These are phyloP conservation scores for Colletotrichum sp. DNA, from an alignment of 2,329 filamentous ascomycete genomes.

Conservation along the genomic window DNA sequence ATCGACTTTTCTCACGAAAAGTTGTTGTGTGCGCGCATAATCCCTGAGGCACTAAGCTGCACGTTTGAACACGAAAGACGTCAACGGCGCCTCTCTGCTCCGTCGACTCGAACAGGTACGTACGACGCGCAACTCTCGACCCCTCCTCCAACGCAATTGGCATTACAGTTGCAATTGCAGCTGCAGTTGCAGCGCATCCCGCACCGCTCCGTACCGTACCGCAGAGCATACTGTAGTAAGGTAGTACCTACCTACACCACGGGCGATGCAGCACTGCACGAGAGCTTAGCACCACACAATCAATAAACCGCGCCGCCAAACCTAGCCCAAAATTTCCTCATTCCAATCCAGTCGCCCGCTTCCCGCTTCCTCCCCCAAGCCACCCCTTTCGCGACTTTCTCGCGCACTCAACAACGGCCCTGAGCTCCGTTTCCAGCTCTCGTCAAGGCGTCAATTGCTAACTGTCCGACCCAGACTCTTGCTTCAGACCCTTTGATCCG, in stretches of 20 bases:
- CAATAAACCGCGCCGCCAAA: not conserved
- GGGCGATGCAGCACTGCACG: not conserved
- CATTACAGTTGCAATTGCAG: not conserved
- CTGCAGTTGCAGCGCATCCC: not conserved
- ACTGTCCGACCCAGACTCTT: not conserved
- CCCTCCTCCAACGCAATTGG: conserved; percentile 11
- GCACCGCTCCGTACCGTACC: not conserved
- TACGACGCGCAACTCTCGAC: not conserved
- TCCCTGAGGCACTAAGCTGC: not conserved
- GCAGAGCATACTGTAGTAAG: not conserved
- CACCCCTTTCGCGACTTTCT: not conserved
- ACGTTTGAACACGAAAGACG: not conserved
- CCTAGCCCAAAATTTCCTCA: conserved; percentile 6
- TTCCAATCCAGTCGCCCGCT: not conserved
- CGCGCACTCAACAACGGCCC: not conserved
- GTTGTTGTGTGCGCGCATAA: not conserved
- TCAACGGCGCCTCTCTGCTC: conserved; percentile 9
- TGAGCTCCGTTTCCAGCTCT: not conserved
- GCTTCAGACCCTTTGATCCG: not conserved
- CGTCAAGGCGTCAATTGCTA: conserved; percentile 3
- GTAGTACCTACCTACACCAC: not conserved
- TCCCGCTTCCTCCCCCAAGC: not conserved
- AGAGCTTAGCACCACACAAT: not conserved
- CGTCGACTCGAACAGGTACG: not conserved
- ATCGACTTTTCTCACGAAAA: not conserved